A percentile compares a stretch with the other conserved stretches of the same genome.
phyloP scores from a whole-genome alignment of 768 basidiomycete genomes.

The Boletus vinaceobasis region DNA sequence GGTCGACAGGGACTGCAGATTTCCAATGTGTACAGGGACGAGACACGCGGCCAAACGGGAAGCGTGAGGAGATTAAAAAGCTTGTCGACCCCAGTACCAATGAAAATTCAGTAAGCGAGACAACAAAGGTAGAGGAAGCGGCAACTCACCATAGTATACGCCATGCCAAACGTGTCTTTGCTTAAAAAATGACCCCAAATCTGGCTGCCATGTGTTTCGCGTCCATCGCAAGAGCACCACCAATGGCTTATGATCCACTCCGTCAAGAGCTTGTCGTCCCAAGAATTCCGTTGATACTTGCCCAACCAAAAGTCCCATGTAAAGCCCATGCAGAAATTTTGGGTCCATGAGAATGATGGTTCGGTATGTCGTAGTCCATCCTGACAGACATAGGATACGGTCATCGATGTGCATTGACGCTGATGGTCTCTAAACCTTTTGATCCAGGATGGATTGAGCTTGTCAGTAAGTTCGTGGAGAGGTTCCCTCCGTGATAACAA shows the following conservation, averaged over 20 bases:
- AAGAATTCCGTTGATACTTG: constrained; percentile 92
- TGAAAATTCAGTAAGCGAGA: too few species aligned
- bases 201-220: constrained; percentile 90
- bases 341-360: constrained; percentile 95
- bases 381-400: constrained; percentile 87
- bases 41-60: too few species aligned
- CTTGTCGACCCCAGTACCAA: too few species aligned
- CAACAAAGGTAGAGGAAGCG: too few species aligned
- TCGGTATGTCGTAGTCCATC: constrained; percentile 90
- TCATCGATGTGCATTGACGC: constrained; percentile 91
- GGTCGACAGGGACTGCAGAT: too few species aligned
- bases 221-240: constrained; percentile 91
- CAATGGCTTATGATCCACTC: constrained; percentile 96
- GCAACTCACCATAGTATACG: too few species aligned
- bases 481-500: constrained; percentile 75
- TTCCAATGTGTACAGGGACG: too few species aligned
- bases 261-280: constrained; percentile 93
- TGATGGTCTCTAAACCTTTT: constrained; percentile 61
- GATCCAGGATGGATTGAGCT: constrained; percentile 91
- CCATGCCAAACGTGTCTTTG: constrained; percentile 74
- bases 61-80: too few species aligned
- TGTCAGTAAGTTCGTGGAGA: constrained; percentile 82
- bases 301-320: constrained; percentile 93
- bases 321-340: constrained; percentile 88
- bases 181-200: constrained; percentile 84